Base-by-base conservation (phyloP, 2,329 filamentous ascomycete species). In the Ilyonectria sp. region DNA sequence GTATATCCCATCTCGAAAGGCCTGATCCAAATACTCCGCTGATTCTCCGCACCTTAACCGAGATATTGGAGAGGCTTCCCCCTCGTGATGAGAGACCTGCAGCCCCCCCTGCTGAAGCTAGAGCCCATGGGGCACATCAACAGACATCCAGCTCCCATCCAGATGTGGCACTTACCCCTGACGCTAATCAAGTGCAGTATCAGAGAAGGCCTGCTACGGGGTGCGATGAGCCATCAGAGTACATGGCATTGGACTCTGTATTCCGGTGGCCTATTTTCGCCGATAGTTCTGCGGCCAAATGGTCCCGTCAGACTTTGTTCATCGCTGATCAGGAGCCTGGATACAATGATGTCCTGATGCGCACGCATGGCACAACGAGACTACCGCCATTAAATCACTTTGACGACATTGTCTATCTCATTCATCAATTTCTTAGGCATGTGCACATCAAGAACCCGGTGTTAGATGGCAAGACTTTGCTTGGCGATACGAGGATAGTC, bases 401-500 rank as follows among this genome's bases (percentile, higher is more conserved):
- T 44, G 61, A 63, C 11, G 61, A 63, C 7, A 52, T 63, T n/a
- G 13, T 56, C 6, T 44, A 47, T 59, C 54, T 64, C 0, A 40
- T 64, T 9, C 47, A 63, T 7, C 21, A 59, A 33, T 67, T 67
- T 23, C 55, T 67, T 10, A n/a, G 44, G 1, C 50, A 49, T 21
- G 65, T 64, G 1, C 65, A 67, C 19, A 64, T 64, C 4, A 67
- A 64, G 33, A 67, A 67, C 19, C 65, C 65, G 1, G 59, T 67
- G 17, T 15, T 67, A 6, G 65, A 67, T n/a, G 44, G 49, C 19
- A 62, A 59, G 17, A 53, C 47, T 1, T 43, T 67, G 26, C 35
- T 67, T 17, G 29, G 44, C 1, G 44, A 63, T 59, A 29, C 40
- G n/a, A 63, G 54, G 37, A 37, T 37, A 47, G 47, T 63, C 3